A percentile compares a stretch with the other conserved stretches of the same genome.
phyloP scores from a whole-genome alignment of 2,329 filamentous ascomycete species.

The Nemania sp. region DNA sequence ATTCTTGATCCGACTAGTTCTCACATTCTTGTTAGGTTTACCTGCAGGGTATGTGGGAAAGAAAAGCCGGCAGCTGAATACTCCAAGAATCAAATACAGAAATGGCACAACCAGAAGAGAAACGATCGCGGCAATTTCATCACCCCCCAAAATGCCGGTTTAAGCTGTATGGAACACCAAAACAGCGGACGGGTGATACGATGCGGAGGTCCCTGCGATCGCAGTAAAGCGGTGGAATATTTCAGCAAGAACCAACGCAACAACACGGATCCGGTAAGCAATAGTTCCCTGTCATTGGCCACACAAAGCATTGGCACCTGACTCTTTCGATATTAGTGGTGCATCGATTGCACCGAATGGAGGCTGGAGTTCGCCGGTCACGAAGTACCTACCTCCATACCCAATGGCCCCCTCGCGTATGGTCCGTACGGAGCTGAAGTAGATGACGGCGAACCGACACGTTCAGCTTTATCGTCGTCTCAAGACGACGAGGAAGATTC shows the following conservation, averaged over 20 bases:
- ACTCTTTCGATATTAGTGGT: constrained; percentile 40
- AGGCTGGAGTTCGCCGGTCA: constrained; percentile 33
- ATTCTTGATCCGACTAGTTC: neutral
- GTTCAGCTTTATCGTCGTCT: neutral
- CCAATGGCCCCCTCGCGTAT: constrained; percentile 16
- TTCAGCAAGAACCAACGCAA: constrained; percentile 45
- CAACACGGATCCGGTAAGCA: constrained; percentile 37
- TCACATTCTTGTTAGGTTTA: constrained; percentile 22
- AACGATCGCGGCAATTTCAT: constrained; percentile 11
- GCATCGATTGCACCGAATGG: constrained; percentile 43
- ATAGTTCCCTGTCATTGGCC: neutral
- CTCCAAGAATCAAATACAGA: constrained; percentile 22
- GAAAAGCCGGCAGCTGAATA: constrained; percentile 16
- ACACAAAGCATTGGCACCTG: neutral
- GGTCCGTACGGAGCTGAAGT: constrained; percentile 3
- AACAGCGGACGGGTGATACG: constrained; percentile 21
- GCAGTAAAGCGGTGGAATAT: constrained; percentile 30
- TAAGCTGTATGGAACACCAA: constrained; percentile 23
- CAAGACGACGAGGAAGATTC: constrained; percentile 2
- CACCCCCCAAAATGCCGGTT: constrained; percentile 14
- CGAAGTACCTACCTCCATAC: constrained; percentile 33
- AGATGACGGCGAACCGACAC: neutral
- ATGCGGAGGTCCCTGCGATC: constrained; percentile 43
- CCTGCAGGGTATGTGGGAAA: constrained; percentile 19
- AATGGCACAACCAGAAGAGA: constrained; percentile 25